Conservation (phyloP, 306 rosid genomes). For the Casuarina glauca region DNA sequence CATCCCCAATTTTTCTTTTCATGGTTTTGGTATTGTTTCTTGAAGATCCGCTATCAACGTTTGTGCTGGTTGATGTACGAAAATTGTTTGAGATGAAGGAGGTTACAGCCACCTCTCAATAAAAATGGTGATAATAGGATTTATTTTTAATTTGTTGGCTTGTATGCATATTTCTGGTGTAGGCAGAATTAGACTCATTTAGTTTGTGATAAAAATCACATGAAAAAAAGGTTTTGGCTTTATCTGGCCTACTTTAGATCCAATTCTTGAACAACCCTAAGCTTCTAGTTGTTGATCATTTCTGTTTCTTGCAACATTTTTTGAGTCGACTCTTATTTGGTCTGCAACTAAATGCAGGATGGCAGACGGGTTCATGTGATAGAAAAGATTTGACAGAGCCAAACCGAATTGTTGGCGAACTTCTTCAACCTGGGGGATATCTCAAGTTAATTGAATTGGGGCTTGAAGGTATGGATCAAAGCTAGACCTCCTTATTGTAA, state of each 20-base stretch:
- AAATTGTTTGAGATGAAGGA: too few species aligned
- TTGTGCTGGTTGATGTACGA: too few species aligned
- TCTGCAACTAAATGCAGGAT: conserved; percentile 40
- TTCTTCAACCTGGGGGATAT: conserved; percentile 74
- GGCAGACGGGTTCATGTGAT: conserved; percentile 57
- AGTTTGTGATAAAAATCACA: not conserved
- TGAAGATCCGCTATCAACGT: too few species aligned
- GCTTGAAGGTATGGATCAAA: conserved; percentile 47
- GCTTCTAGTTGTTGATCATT: not conserved
- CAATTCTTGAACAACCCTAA: conserved; percentile 4
- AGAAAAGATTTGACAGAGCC: conserved; percentile 62
- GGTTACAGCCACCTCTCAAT: too few species aligned
- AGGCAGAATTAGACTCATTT: not conserved
- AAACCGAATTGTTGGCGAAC: conserved; percentile 66
- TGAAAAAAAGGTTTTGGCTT: too few species aligned
- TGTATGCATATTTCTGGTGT: not conserved
- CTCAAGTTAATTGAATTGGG: conserved; percentile 61
- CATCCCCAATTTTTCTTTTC: too few species aligned
- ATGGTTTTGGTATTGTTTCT: too few species aligned
- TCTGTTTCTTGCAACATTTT: not conserved
- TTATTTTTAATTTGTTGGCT: too few species aligned
- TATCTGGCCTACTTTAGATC: not conserved
- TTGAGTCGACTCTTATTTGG: not conserved
- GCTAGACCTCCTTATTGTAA: not conserved
- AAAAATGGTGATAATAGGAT: too few species aligned